A percentile compares a stretch with the other conserved stretches of the same genome.
These are phyloP conservation scores for Microcyclospora tardicrescens DNA, from an alignment of 2,329 filamentous ascomycete genomes.

Conservation along the genomic window DNA sequence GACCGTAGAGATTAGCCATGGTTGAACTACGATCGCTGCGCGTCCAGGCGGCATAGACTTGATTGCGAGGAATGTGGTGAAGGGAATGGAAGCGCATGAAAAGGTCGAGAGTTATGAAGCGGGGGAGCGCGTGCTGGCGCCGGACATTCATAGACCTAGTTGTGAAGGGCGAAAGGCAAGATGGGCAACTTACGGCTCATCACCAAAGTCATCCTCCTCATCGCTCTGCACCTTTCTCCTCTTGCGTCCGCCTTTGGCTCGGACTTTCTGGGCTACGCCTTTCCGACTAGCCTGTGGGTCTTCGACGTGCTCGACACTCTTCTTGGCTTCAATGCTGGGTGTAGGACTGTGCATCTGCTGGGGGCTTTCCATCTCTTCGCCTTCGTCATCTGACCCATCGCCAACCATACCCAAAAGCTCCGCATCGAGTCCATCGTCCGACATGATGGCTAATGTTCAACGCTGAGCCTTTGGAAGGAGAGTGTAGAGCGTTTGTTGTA, in stretches of 20 bases:
- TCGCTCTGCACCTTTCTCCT: constrained; percentile 44
- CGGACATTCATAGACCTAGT: no score
- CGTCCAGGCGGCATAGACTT: background rate
- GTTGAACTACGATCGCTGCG: background rate
- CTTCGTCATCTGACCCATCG: constrained; percentile 44
- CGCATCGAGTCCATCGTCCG: constrained; percentile 64
- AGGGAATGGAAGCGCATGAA: background rate
- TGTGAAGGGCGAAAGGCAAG: constrained; percentile 7
- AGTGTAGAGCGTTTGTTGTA: no score
- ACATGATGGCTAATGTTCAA: constrained; percentile 42
- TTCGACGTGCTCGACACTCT: constrained; percentile 25
- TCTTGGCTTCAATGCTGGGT: constrained; percentile 36
- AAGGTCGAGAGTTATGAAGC: constrained; percentile 1
- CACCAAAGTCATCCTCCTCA: constrained; percentile 51
- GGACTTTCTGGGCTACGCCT: constrained; percentile 37
- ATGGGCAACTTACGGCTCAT: constrained; percentile 52
- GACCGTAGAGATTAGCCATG: constrained; percentile 3
- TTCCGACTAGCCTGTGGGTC: constrained; percentile 22
- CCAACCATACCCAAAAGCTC: constrained; percentile 88
- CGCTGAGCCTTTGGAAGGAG: no score
- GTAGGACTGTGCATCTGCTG: constrained; percentile 44
- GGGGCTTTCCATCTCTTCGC: constrained; percentile 33
- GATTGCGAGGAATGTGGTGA: background rate
- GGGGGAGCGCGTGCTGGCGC: background rate
- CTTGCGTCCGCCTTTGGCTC: constrained; percentile 27